A percentile compares a stretch with the other conserved stretches of the same genome.
These are phyloP conservation scores for Lycium ferocissimum DNA, from an alignment of 257 asterid genomes.

Conservation along the genomic window DNA sequence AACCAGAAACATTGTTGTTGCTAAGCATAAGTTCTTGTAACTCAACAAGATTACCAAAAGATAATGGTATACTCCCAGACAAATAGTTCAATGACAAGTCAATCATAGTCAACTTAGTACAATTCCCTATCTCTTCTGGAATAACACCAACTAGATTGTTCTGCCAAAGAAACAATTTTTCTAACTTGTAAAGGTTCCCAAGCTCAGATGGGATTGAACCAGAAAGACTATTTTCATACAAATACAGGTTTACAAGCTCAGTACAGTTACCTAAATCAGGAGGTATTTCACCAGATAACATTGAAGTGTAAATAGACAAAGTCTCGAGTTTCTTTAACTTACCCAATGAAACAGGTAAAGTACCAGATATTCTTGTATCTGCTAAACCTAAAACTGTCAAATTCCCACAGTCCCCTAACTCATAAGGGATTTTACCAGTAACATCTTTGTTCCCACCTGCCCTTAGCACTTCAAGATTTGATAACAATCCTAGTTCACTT, in stretches of 20 bases:
- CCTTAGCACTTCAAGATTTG: conserved; percentile 47
- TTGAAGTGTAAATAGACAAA: conserved; percentile 50
- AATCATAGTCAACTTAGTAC: conserved; percentile 43
- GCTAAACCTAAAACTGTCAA: conserved; percentile 54
- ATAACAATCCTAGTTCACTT: conserved; percentile 40
- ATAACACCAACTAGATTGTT: conserved; percentile 51
- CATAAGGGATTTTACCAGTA: conserved; percentile 47
- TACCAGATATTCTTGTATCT: conserved; percentile 49
- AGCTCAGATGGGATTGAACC: conserved; percentile 55
- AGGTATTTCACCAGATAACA: conserved; percentile 58
- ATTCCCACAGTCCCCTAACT: conserved; percentile 49
- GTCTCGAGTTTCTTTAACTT: conserved; percentile 50
- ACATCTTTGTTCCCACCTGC: conserved; percentile 54
- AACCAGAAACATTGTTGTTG: conserved; percentile 52
- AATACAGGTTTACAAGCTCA: conserved; percentile 54
- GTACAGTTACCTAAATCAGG: conserved; percentile 51
- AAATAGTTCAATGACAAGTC: conserved; percentile 54
- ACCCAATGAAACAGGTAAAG: conserved; percentile 51
- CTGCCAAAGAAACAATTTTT: conserved; percentile 52
- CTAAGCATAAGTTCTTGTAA: conserved; percentile 58
- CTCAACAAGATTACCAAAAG: conserved; percentile 48
- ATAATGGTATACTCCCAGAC: conserved; percentile 53
- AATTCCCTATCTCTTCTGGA: conserved; percentile 54
- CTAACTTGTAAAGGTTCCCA: conserved; percentile 46
- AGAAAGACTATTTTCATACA: conserved; percentile 55